Evolutionary conservation across 805 yeast species (phyloP).

Genomic region (Cyberlindnera sargentensis): DNA sequence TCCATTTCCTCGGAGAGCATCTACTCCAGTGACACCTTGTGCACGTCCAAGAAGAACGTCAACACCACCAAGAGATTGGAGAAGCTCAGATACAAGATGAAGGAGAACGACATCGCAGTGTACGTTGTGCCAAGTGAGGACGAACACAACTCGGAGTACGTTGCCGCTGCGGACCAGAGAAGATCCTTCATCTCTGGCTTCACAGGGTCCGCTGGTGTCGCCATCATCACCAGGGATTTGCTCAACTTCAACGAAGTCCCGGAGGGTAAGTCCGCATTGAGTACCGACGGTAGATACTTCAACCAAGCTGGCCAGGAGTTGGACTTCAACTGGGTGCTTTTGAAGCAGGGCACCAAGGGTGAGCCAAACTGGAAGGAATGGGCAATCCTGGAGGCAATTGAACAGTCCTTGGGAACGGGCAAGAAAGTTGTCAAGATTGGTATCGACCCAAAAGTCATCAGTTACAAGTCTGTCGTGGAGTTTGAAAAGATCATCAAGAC

Average conservation of each 20-base stretch:
- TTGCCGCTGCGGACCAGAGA: slow-evolving; percentile 73
- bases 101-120: slow-evolving; percentile 52
- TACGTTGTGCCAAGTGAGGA: slow-evolving; percentile 85
- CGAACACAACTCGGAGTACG: slow-evolving; percentile 90
- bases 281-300: slow-evolving; percentile 95
- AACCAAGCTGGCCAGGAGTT: slow-evolving; percentile 83
- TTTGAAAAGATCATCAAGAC: slow-evolving; percentile 26
- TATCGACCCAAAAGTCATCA: slow-evolving; percentile 74
- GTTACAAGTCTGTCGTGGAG: slow-evolving; percentile 30
- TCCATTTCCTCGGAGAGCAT: slow-evolving; percentile 26
- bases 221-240: slow-evolving; percentile 58
- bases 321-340: slow-evolving; percentile 68
- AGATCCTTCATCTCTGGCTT: slow-evolving; percentile 81
- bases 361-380: slow-evolving; percentile 77
- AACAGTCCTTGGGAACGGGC: slow-evolving; percentile 34
- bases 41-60: slow-evolving; percentile 33
- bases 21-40: slow-evolving; percentile 32
- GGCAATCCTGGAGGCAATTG: slow-evolving; percentile 50
- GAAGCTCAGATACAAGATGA: slow-evolving; percentile 59
- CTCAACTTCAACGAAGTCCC: slow-evolving; percentile 35
- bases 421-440: slow-evolving; percentile 50
- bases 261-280: slow-evolving; percentile 65
- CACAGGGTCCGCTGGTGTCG: slow-evolving; percentile 91
- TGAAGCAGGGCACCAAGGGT: slow-evolving; percentile 74
- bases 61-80: slow-evolving; percentile 56